phyloP scores from a whole-genome alignment of 2,329 filamentous ascomycete species.

The Fusarium verticillioides region DNA sequence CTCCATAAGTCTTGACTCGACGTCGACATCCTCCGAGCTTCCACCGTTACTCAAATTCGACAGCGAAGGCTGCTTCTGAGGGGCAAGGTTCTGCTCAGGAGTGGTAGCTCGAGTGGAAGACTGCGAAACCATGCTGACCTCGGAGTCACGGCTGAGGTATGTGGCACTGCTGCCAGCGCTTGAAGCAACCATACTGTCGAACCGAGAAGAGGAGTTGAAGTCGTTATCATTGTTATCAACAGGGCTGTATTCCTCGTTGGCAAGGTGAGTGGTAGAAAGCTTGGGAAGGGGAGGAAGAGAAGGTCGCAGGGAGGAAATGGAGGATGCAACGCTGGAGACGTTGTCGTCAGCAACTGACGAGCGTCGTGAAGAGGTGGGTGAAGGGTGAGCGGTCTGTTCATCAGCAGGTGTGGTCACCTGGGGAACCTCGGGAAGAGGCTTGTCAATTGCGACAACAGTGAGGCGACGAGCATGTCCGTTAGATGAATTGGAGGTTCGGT shows the following conservation, averaged over 20 bases:
- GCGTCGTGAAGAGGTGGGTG: constrained; percentile 55
- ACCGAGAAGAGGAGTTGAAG: constrained; percentile 63
- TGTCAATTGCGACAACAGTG: constrained; percentile 65
- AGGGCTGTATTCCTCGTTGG: constrained; percentile 61
- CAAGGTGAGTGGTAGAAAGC: constrained; percentile 62
- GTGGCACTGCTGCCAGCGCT: constrained; percentile 83
- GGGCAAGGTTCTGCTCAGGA: constrained; percentile 71
- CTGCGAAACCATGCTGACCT: constrained; percentile 81
- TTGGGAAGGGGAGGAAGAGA: constrained; percentile 67
- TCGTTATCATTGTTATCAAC: constrained; percentile 63
- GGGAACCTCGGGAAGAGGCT: constrained; percentile 75
- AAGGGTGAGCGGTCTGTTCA: constrained; percentile 46
- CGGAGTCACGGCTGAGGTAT: constrained; percentile 82
- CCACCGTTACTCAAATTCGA: constrained; percentile 75
- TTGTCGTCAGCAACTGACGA: constrained; percentile 57
- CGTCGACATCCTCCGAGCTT: constrained; percentile 80
- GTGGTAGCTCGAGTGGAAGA: constrained; percentile 90
- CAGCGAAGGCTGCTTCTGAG: constrained; percentile 69
- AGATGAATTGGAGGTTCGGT: constrained; percentile 51
- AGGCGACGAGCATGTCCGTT: constrained; percentile 51
- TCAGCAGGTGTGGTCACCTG: constrained; percentile 57
- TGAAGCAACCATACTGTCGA: constrained; percentile 78
- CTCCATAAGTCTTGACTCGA: constrained; percentile 86
- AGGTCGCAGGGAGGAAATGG: constrained; percentile 60
- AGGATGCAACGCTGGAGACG: constrained; percentile 57